phyloP scores from a whole-genome alignment of 495 filamentous ascomycete species.

The Daldinia decipiens region DNA sequence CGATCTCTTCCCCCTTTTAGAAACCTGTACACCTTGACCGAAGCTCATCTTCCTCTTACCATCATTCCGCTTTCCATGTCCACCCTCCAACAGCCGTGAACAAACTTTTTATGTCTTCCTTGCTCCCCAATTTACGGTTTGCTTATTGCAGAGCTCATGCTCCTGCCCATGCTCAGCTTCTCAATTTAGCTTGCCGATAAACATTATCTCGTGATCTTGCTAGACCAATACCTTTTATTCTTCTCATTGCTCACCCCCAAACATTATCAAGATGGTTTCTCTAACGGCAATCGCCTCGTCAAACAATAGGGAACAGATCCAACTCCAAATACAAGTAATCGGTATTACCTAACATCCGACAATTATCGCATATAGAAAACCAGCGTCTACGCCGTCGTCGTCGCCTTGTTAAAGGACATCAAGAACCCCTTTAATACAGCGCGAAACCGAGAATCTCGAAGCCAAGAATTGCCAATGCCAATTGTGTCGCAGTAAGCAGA shows the following conservation, averaged over 20 bases:
- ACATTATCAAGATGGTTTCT: conserved; percentile 53
- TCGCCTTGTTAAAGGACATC: conserved; percentile 5
- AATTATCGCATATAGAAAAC: conserved; percentile 16
- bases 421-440: neutral
- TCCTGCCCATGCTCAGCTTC: conserved; percentile 48
- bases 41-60: conserved; percentile 37
- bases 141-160: conserved; percentile 51
- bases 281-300: conserved; percentile 64
- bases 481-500: neutral
- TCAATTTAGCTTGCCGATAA: conserved; percentile 49
- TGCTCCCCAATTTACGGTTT: conserved; percentile 44
- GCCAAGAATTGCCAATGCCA: neutral
- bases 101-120: conserved; percentile 45
- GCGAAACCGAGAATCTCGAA: neutral
- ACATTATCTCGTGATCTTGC: conserved; percentile 41
- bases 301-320: conserved; percentile 56
- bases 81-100: conserved; percentile 50
- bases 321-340: conserved; percentile 32
- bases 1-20: conserved; percentile 33
- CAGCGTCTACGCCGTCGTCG: conserved; percentile 23
- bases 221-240: conserved; percentile 42
- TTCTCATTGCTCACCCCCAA: conserved; percentile 47
- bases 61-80: conserved; percentile 44
- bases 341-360: conserved; percentile 46
- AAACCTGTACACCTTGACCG: conserved; percentile 26